Evolutionary conservation across 2,329 filamentous ascomycete genomes (phyloP).

Genomic region (Leptographium procerum): DNA sequence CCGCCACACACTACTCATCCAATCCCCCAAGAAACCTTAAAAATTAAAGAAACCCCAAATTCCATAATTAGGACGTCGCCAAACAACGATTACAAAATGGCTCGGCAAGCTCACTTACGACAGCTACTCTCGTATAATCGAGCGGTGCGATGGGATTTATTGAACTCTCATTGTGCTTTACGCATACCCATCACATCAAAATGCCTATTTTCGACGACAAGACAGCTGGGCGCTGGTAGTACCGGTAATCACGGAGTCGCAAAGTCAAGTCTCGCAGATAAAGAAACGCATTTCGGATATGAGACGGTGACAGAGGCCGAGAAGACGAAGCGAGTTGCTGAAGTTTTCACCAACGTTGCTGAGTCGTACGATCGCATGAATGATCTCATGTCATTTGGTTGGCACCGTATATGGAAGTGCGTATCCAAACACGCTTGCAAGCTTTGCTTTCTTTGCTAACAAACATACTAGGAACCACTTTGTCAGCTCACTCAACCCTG

Average conservation of each 20-base stretch:
- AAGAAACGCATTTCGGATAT: slow-evolving; percentile 78
- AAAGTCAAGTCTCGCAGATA: not conserved
- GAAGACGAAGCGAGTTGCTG: slow-evolving; percentile 62
- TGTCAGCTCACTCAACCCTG: slow-evolving; percentile 81
- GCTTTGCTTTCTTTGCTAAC: not conserved
- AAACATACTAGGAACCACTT: slow-evolving; percentile 60
- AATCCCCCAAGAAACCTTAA: too few relatives aligned
- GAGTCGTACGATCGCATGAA: slow-evolving; percentile 97
- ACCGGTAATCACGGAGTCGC: too few relatives aligned
- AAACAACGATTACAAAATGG: too few relatives aligned
- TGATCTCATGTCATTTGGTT: slow-evolving; percentile 95
- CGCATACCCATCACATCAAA: not conserved
- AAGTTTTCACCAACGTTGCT: slow-evolving; percentile 91
- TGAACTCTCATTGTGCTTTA: too few relatives aligned
- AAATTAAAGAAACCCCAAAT: too few relatives aligned
- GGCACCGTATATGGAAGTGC: slow-evolving; percentile 88
- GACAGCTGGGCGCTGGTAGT: too few relatives aligned
- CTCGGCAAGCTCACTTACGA: not conserved
- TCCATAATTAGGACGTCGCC: too few relatives aligned
- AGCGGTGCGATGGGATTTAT: not conserved
- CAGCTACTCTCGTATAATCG: not conserved
- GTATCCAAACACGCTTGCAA: slow-evolving; percentile 14
- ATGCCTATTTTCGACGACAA: not conserved
- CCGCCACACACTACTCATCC: too few relatives aligned
- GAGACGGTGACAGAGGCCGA: slow-evolving; percentile 70